These are phyloP conservation scores for Casuarina equisetifolia DNA, from an alignment of 306 rosid genomes.

Conservation along the genomic window DNA sequence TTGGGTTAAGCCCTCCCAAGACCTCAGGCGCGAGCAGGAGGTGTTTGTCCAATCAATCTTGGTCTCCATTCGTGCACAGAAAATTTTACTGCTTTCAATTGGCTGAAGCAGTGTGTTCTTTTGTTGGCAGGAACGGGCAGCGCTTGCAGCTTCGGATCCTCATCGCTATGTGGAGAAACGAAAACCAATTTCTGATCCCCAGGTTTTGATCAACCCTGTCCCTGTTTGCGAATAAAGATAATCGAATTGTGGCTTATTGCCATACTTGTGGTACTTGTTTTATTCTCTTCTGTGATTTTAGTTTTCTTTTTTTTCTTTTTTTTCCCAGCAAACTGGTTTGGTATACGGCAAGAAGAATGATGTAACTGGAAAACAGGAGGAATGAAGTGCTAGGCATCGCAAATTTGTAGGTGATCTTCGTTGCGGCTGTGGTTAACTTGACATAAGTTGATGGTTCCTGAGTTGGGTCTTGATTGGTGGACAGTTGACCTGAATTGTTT, in stretches of 20 bases:
- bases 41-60: constrained; percentile 10
- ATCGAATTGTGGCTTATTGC: neutral
- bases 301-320: neutral
- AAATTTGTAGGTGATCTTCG: constrained; percentile 22
- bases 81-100: neutral
- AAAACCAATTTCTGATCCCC: constrained; percentile 88
- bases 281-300: neutral
- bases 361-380: constrained; percentile 35
- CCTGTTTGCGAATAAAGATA: neutral
- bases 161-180: constrained; percentile 70
- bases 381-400: constrained; percentile 6
- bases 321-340: constrained; percentile 64
- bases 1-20: constrained; percentile 91
- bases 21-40: constrained; percentile 78
- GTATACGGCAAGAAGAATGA: constrained; percentile 70
- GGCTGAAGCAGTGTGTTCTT: neutral
- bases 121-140: constrained; percentile 54
- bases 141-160: constrained; percentile 67
- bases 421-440: neutral
- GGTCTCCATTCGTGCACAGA: neutral
- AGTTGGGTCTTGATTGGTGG: neutral
- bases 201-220: constrained; percentile 32
- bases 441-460: neutral
- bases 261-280: neutral
- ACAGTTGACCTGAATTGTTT: neutral